A percentile compares a stretch with the other conserved stretches of the same genome.
These are phyloP conservation scores for Nakaseomyces sp. DNA, from an alignment of 1,139 yeast genomes.

Conservation along the genomic window DNA sequence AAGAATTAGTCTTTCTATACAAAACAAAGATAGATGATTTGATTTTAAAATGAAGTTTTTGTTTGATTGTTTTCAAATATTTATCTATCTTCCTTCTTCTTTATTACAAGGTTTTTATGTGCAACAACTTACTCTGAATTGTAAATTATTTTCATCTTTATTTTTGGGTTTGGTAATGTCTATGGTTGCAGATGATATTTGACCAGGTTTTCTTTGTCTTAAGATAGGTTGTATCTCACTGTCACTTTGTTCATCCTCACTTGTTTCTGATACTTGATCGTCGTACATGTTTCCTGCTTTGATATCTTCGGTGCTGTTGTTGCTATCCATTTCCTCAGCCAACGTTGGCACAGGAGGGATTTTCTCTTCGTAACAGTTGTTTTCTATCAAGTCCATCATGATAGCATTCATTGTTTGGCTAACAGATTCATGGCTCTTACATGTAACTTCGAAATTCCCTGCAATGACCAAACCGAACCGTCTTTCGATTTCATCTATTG, in stretches of 20 bases:
- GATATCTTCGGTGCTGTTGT: neutral
- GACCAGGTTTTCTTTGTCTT: conserved; percentile 4
- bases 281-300: neutral
- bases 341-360: neutral
- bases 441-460: conserved; percentile 31
- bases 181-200: neutral
- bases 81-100: neutral
- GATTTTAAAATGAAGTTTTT: too few relatives aligned
- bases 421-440: conserved; percentile 29
- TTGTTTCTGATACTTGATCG: neutral
- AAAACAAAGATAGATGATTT: too few relatives aligned
- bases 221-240: neutral
- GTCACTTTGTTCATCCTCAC: conserved; percentile 4
- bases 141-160: neutral
- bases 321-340: neutral
- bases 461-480: conserved; percentile 21
- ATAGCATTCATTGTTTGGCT: conserved; percentile 26
- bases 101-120: neutral
- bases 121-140: conserved; percentile 3
- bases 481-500: conserved; percentile 20
- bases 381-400: conserved; percentile 27
- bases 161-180: conserved; percentile 4
- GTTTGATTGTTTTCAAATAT: too few relatives aligned
- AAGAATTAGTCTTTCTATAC: too few relatives aligned
- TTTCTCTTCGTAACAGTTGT: conserved; percentile 25